Evolutionary conservation across 495 filamentous ascomycete species (phyloP), one percentile per base, ranked within the genome.

Genomic region (Tuber umbilicatum): DNA sequence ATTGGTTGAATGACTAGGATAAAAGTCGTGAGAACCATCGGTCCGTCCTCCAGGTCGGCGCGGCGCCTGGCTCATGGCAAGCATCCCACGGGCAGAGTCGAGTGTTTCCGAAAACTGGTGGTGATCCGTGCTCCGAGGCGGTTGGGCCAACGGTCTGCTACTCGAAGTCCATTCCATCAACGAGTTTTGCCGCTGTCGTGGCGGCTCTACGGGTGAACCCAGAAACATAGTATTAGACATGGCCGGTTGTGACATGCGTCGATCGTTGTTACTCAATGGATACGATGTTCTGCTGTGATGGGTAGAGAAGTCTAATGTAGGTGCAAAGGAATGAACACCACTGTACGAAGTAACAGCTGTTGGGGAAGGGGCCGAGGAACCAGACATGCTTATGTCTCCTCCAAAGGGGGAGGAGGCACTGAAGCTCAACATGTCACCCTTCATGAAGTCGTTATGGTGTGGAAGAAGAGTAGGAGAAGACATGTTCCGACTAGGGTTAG

Each of bases 161-260:
- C 67, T 83, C 16, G 76, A 78, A 67, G 74, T 81, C 81, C 73
- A 83, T 86, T 93, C 89, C 91, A 90, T 86, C 78, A 87, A 82
- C 74, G 87, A 87, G 81, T 84, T 87, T 82, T 86, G 85, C 72
- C 86, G 85, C 73, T 86, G 86, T 68, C 84, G 81, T 74, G 85
- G 85, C 75, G 83, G 75, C 39, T 84, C 82, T 68, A 84, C 78
- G 74, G 84, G 84, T 79, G 83, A 83, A 81, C 85, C 83, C 80
- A 86, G 84, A 76, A 85, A 83, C 81, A 82, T 81, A 73, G 82
- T 84, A 78, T 89, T 88, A 79, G 86, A 85, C 86, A 92, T 91
- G 92, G 90, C 97, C 92, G 93, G 89, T 84, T 97, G 92, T 72
- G 94, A 96, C 80, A 93, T 91, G 82, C 94, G 90, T 83, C 94